Conservation (phyloP, 2,329 filamentous ascomycete species). For the Penicillium janthinellum region DNA sequence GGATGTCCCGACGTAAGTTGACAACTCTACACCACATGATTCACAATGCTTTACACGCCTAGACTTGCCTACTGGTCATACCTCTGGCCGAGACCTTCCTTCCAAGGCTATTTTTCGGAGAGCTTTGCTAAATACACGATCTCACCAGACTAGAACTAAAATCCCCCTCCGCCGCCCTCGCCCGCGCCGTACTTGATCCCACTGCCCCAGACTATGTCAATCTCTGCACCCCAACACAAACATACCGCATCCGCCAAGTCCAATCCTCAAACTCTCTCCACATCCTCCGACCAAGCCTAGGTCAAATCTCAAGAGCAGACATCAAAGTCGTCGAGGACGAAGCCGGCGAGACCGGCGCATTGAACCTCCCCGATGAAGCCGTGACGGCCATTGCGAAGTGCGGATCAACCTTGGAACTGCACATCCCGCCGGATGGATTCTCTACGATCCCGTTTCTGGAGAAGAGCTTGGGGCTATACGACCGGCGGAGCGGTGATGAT, state of each 20-base stretch:
- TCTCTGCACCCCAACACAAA: slow-evolving; percentile 60
- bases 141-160: slow-evolving; percentile 46
- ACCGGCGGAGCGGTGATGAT: slow-evolving; percentile 22
- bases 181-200: slow-evolving; percentile 32
- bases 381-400: slow-evolving; percentile 49
- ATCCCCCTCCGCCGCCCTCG: slow-evolving; percentile 35
- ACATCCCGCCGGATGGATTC: slow-evolving; percentile 35
- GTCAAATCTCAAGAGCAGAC: slow-evolving; percentile 30
- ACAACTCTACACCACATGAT: background rate
- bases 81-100: background rate
- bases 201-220: slow-evolving; percentile 50
- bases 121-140: background rate
- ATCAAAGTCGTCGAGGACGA: slow-evolving; percentile 32
- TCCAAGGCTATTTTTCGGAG: background rate
- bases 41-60: background rate
- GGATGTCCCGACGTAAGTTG: slow-evolving; percentile 41
- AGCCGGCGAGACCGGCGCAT: slow-evolving; percentile 20
- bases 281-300: slow-evolving; percentile 51
- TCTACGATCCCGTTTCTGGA: slow-evolving; percentile 35
- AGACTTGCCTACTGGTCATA: background rate
- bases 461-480: slow-evolving; percentile 35
- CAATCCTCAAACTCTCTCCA: slow-evolving; percentile 67
- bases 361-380: slow-evolving; percentile 32
- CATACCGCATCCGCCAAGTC: slow-evolving; percentile 64
- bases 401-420: slow-evolving; percentile 50